These are phyloP conservation scores for Fragaria nilgerrensis DNA, from an alignment of 306 rosid genomes.

Conservation along the genomic window DNA sequence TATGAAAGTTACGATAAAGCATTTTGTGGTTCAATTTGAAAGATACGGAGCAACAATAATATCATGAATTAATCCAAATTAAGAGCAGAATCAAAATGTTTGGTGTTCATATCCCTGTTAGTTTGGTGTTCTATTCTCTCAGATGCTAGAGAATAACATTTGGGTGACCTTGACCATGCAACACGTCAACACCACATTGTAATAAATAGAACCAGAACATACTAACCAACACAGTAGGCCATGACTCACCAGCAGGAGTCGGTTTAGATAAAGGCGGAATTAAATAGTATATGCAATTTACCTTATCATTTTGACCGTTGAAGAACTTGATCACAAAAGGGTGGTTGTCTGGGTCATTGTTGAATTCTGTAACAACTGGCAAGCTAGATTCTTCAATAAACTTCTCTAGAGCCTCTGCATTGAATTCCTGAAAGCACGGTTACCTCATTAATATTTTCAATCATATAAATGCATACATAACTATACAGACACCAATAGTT, in stretches of 20 bases:
- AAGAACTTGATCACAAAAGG: slow-evolving; percentile 68
- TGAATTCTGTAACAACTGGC: slow-evolving; percentile 61
- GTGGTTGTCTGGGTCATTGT: slow-evolving; percentile 72
- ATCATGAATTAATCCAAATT: background rate
- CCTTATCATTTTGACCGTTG: slow-evolving; percentile 58
- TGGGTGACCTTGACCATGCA: background rate
- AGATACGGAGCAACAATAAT: background rate
- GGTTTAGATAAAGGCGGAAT: background rate
- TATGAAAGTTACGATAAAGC: background rate
- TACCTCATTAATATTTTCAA: slow-evolving; percentile 4
- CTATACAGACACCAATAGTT: background rate
- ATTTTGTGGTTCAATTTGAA: background rate
- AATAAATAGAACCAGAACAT: background rate
- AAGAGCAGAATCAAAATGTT: background rate
- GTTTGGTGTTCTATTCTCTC: background rate
- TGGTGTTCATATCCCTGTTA: background rate
- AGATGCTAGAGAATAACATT: background rate
- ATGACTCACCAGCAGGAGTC: background rate
- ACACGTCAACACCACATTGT: background rate
- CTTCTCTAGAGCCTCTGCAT: slow-evolving; percentile 66
- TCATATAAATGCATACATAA: background rate
- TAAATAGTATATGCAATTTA: slow-evolving; percentile 11
- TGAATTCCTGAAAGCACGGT: slow-evolving; percentile 59
- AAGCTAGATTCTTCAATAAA: slow-evolving; percentile 58
- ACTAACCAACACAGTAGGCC: background rate